Percentiles rank a stretch among this genome's conserved stretches.
Conservation (phyloP, 805 yeast species). For the Candida oleophila region DNA sequence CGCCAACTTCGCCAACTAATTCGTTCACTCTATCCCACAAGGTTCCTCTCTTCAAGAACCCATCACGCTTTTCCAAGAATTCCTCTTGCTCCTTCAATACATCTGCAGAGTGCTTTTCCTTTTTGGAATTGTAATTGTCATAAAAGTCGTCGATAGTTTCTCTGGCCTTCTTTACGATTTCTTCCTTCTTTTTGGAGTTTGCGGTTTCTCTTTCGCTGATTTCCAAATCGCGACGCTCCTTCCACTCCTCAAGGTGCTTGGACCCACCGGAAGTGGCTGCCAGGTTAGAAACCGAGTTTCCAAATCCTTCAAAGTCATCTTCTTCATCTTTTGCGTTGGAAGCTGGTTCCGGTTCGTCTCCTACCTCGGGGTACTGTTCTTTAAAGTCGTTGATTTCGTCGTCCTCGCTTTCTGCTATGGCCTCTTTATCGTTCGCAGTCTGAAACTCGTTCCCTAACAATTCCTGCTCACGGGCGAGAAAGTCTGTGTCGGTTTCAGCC, state of each 20-base stretch:
- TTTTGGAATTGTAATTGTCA: constrained; percentile 83
- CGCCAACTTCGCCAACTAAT: constrained; percentile 46
- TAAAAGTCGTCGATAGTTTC: constrained; percentile 88
- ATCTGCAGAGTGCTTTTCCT: constrained; percentile 63
- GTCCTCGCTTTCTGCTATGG: constrained; percentile 38
- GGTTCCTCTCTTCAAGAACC: constrained; percentile 47
- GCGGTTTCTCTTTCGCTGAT: constrained; percentile 76
- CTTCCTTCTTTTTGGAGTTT: constrained; percentile 60
- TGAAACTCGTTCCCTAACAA: constrained; percentile 69
- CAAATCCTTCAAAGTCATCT: constrained; percentile 41
- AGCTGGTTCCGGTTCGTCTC: constrained; percentile 19
- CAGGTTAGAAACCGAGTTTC: constrained; percentile 15
- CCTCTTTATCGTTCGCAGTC: constrained; percentile 58
- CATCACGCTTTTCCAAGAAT: constrained; percentile 73
- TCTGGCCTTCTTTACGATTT: constrained; percentile 72
- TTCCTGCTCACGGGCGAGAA: constrained; percentile 67
- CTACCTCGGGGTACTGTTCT: constrained; percentile 63
- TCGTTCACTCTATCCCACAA: constrained; percentile 62
- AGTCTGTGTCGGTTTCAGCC: constrained; percentile 48
- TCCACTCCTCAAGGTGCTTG: constrained; percentile 66
- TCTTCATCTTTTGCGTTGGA: constrained; percentile 21
- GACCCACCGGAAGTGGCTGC: constrained; percentile 22
- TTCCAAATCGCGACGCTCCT: constrained; percentile 73
- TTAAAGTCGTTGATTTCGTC: constrained; percentile 59
- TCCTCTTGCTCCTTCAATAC: constrained; percentile 68